These are phyloP conservation scores for Yamadazyma triangularis DNA, from an alignment of 1,139 yeast species.

Conservation along the genomic window DNA sequence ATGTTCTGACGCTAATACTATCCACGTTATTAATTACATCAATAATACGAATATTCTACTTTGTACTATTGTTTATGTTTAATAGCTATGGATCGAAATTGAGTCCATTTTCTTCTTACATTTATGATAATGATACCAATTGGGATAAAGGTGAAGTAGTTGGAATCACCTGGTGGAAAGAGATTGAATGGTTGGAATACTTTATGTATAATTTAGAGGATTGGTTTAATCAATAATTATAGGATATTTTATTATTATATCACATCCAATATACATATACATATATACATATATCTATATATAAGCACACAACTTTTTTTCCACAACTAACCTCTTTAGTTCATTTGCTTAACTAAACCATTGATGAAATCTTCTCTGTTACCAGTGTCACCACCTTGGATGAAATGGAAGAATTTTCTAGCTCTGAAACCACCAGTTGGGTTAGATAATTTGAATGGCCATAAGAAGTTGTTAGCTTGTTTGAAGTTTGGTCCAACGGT, in stretches of 20 bases:
- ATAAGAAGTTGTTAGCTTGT: conserved; percentile 99
- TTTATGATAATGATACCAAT: conserved; percentile 18
- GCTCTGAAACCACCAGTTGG: conserved; percentile 99
- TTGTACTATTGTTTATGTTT: conserved; percentile 2
- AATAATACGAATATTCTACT: conserved; percentile 8
- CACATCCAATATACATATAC: neutral
- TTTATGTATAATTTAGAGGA: conserved; percentile 20
- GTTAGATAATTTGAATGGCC: conserved; percentile 99
- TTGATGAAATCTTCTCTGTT: conserved; percentile 99
- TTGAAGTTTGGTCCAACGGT: conserved; percentile 99
- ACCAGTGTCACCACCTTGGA: conserved; percentile 99
- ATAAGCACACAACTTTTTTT: conserved; percentile 1
- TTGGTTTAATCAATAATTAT: conserved; percentile 10
- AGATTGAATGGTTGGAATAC: conserved; percentile 30
- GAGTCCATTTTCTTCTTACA: conserved; percentile 14
- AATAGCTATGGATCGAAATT: neutral
- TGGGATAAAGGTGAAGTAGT: conserved; percentile 7
- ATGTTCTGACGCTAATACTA: conserved; percentile 19
- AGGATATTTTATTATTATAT: neutral
- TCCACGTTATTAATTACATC: conserved; percentile 16
- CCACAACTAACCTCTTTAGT: conserved; percentile 47
- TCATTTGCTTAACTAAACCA: conserved; percentile 96
- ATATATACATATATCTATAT: neutral
- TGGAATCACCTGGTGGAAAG: conserved; percentile 30
- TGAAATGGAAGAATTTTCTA: conserved; percentile 98